A percentile compares a stretch with the other conserved stretches of the same genome.
These are phyloP conservation scores for Mycena galericulata DNA, from an alignment of 768 basidiomycete genomes.

Conservation along the genomic window DNA sequence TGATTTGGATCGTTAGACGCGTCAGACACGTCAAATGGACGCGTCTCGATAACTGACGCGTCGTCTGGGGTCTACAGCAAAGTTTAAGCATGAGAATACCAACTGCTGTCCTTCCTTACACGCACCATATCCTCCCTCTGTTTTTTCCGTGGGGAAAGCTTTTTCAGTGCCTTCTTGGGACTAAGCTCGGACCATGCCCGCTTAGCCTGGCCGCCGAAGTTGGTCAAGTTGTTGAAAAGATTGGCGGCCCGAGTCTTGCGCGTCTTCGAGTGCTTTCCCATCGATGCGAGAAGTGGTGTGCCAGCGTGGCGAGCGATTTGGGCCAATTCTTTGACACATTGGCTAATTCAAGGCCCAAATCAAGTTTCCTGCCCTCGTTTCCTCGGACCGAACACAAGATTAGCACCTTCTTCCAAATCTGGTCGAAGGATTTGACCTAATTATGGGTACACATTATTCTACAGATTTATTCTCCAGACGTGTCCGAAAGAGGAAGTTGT, in stretches of 20 bases:
- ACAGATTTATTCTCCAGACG: background rate
- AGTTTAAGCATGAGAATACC: background rate
- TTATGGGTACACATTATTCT: background rate
- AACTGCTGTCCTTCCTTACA: too few species aligned
- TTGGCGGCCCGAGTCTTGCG: background rate
- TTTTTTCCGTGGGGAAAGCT: constrained; percentile 9
- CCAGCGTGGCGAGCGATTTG: constrained; percentile 1
- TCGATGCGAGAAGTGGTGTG: background rate
- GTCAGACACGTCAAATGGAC: background rate
- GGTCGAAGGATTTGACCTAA: background rate
- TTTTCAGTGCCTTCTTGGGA: constrained; percentile 2
- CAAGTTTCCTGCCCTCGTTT: background rate
- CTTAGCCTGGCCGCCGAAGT: background rate
- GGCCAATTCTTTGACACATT: too few species aligned
- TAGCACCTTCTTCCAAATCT: background rate
- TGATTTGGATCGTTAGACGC: background rate
- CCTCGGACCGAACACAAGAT: background rate
- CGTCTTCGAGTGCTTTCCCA: background rate
- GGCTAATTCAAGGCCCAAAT: background rate
- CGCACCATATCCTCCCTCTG: constrained; percentile 1
- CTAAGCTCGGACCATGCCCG: constrained; percentile 1
- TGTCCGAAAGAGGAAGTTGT: background rate
- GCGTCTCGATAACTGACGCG: too few species aligned
- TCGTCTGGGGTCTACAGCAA: too few species aligned
- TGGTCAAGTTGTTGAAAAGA: background rate